phyloP scores from a whole-genome alignment of 129 eudicot species.

The Kitagawia praeruptora region DNA sequence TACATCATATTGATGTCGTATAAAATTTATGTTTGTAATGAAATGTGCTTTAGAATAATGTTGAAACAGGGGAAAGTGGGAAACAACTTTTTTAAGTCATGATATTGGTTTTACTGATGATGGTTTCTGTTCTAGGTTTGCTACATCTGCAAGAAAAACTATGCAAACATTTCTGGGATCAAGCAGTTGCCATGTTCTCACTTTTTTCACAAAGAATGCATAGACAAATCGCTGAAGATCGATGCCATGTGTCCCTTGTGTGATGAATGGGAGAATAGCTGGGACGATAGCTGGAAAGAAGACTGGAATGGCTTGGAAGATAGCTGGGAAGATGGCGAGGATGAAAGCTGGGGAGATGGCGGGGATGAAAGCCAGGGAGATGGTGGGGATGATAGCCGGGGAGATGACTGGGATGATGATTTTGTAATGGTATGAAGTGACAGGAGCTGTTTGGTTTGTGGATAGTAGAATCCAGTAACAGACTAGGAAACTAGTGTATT shows the following conservation, averaged over 20 bases:
- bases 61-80: too few species aligned
- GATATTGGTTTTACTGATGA: not conserved
- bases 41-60: not conserved
- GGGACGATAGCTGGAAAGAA: too few species aligned
- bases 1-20: too few species aligned
- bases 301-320: too few species aligned
- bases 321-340: not conserved
- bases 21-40: too few species aligned
- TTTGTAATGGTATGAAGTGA: not conserved
- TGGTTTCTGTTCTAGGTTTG: conserved; percentile 42
- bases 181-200: conserved; percentile 71
- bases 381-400: too few species aligned
- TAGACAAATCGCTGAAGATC: conserved; percentile 82
- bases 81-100: not conserved
- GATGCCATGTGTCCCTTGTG: conserved; percentile 79
- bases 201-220: conserved; percentile 76
- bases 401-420: not conserved
- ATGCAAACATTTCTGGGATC: conserved; percentile 63
- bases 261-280: conserved; percentile 7
- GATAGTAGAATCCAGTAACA: not conserved
- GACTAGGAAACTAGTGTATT: too few species aligned
- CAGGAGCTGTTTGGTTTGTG: not conserved
- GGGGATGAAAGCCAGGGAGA: too few species aligned
- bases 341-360: not conserved
- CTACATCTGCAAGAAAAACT: conserved; percentile 76